A percentile compares a stretch with the other conserved stretches of the same genome.
phyloP scores from a whole-genome alignment of 2,329 filamentous ascomycete species.

The Claviceps purpurea region DNA sequence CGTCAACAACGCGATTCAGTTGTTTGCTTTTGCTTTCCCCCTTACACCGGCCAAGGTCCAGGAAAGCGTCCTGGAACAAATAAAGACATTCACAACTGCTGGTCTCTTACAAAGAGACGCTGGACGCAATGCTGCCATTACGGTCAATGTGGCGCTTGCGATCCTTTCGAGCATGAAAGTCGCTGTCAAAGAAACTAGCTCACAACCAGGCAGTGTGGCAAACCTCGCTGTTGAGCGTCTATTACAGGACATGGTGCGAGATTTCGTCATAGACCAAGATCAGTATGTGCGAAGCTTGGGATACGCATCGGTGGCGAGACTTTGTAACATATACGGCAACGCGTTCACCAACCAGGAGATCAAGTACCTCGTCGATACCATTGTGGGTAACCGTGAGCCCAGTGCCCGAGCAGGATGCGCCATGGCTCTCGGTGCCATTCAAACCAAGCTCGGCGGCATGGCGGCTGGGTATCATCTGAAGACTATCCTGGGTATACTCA shows the following conservation, averaged over 20 bases:
- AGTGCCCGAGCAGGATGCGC: constrained; percentile 89
- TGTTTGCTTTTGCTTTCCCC: constrained; percentile 85
- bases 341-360: constrained; percentile 81
- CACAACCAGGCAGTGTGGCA: constrained; percentile 58
- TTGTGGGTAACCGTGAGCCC: constrained; percentile 85
- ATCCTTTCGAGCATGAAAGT: constrained; percentile 72
- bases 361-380: constrained; percentile 83
- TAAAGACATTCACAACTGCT: constrained; percentile 77
- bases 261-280: constrained; percentile 71
- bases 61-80: constrained; percentile 89
- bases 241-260: constrained; percentile 58
- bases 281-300: constrained; percentile 76
- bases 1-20: constrained; percentile 82
- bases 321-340: constrained; percentile 77
- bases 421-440: constrained; percentile 82
- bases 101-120: constrained; percentile 70
- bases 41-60: constrained; percentile 84
- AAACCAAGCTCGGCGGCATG: constrained; percentile 94
- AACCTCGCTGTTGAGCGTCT: constrained; percentile 69
- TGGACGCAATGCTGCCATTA: constrained; percentile 79
- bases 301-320: constrained; percentile 69
- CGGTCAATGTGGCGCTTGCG: constrained; percentile 76
- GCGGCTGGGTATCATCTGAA: constrained; percentile 92
- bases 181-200: constrained; percentile 65
- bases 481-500: constrained; percentile 93